Evolutionary conservation across 192 early-diverging fungal genomes (phyloP), one percentile per base, ranked within the genome.

Genomic region (Anaeromyces robustus): DNA sequence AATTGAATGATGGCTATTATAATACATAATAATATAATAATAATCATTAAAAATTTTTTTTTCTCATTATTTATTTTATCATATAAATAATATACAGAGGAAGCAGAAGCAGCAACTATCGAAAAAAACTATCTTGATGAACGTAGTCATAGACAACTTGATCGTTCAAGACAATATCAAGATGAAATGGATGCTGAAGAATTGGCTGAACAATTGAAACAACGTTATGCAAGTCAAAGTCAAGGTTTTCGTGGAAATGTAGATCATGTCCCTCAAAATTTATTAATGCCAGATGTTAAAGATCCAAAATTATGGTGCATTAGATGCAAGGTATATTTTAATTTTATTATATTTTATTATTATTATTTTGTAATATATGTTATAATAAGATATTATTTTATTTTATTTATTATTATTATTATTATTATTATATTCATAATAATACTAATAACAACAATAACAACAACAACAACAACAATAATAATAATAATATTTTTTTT

Each of bases 271-370:
- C 94, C 95, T 22, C 93, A 94, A 81, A 84, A 90, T 59, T 85
- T 96, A 80, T 89, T 97, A 28, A 88, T 96, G 79, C 95, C 96
- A 0, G 92, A 91, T 41, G 93, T 96, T 41, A 87, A 92, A 78
- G 94, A 97, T 83, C 96, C 97, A 78, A 94, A 94, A 80, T 85
- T 98, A 79, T 99, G 96, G 95, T 90, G 96, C 84, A 89, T 95
- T 79, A 86, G 90, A 78, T 97, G 95, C 84, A 91, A 90, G 83
- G 89, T 91, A 84, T 32, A 37, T 29, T n/a, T 4, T 4, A 31
- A n/a, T n/a, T n/a, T n/a, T n/a, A n/a, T n/a, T n/a, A n/a, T n/a
- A n/a, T n/a, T n/a, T n/a, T n/a, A n/a, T n/a, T n/a, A n/a, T n/a
- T n/a, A n/a, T n/a, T 79, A 28, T 78, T 78, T 83, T 32, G 43